phyloP scores from a whole-genome alignment of 2,329 filamentous ascomycete species.

The Claviceps pusilla region DNA sequence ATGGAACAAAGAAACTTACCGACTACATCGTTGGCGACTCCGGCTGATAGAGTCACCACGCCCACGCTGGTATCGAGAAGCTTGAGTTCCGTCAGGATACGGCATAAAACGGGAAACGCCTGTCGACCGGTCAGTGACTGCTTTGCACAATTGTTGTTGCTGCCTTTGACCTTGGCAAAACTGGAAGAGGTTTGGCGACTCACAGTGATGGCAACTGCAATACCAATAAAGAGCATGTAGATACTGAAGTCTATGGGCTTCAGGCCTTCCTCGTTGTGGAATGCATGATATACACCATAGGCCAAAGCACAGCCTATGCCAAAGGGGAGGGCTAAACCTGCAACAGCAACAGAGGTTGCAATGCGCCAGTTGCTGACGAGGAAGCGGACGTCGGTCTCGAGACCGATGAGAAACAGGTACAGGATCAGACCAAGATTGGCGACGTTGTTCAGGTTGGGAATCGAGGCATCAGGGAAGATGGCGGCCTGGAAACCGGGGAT shows the following conservation, averaged over 20 bases:
- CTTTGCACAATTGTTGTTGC: background rate
- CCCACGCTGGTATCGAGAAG: slow-evolving; percentile 71
- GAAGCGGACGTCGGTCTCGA: slow-evolving; percentile 72
- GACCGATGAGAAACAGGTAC: slow-evolving; percentile 74
- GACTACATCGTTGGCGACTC: slow-evolving; percentile 75
- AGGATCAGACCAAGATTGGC: slow-evolving; percentile 74
- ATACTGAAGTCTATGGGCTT: slow-evolving; percentile 33
- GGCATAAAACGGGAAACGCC: slow-evolving; percentile 78
- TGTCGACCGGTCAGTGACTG: slow-evolving; percentile 2
- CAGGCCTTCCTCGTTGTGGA: slow-evolving; percentile 31
- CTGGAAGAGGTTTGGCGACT: background rate
- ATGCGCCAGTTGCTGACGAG: slow-evolving; percentile 68
- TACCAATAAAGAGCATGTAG: slow-evolving; percentile 66
- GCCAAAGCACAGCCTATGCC: slow-evolving; percentile 67
- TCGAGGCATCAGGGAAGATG: slow-evolving; percentile 64
- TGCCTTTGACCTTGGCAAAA: background rate
- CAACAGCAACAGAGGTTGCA: slow-evolving; percentile 60
- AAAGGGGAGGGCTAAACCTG: slow-evolving; percentile 72
- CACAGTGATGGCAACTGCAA: slow-evolving; percentile 75
- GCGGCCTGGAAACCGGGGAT: slow-evolving; percentile 62
- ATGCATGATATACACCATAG: slow-evolving; percentile 65
- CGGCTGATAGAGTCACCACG: slow-evolving; percentile 76
- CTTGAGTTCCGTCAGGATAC: slow-evolving; percentile 83
- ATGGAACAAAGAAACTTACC: slow-evolving; percentile 10
- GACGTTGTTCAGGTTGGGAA: slow-evolving; percentile 60